Percentiles rank a stretch among this genome's conserved stretches.
Conservation (phyloP, 2,329 filamentous ascomycete species). For the Podosphaera fusca region DNA sequence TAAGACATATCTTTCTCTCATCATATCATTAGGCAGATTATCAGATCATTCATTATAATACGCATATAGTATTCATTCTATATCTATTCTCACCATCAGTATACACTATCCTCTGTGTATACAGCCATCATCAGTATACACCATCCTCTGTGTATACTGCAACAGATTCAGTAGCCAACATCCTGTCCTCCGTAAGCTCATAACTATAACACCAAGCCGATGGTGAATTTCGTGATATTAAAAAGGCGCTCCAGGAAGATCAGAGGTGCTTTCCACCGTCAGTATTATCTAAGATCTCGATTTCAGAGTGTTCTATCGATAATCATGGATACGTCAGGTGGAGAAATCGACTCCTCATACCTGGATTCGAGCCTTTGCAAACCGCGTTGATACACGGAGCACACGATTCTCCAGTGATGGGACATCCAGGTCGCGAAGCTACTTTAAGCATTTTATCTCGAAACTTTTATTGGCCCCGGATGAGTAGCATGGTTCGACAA, state of each 20-base stretch:
- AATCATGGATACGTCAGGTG: not conserved
- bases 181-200: too few relatives aligned
- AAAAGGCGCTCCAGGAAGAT: not conserved
- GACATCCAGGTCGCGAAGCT: not conserved
- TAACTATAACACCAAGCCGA: too few relatives aligned
- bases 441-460: not conserved
- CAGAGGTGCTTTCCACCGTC: not conserved
- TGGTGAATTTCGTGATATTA: constrained; percentile 1
- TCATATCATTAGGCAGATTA: too few relatives aligned
- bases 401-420: not conserved
- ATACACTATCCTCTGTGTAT: too few relatives aligned
- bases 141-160: too few relatives aligned
- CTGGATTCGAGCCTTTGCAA: not conserved
- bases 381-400: not conserved
- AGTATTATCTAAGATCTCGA: not conserved
- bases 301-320: not conserved
- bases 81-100: too few relatives aligned
- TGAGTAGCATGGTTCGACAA: not conserved
- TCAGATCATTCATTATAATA: too few relatives aligned
- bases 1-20: too few relatives aligned
- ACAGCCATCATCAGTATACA: too few relatives aligned
- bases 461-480: not conserved
- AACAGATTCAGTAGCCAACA: too few relatives aligned
- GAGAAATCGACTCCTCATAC: not conserved
- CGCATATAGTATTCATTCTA: too few relatives aligned